Percentiles rank a stretch among this genome's conserved stretches.
Conservation (phyloP, 2,329 filamentous ascomycete genomes). For the Tetracladium maxilliforme region DNA sequence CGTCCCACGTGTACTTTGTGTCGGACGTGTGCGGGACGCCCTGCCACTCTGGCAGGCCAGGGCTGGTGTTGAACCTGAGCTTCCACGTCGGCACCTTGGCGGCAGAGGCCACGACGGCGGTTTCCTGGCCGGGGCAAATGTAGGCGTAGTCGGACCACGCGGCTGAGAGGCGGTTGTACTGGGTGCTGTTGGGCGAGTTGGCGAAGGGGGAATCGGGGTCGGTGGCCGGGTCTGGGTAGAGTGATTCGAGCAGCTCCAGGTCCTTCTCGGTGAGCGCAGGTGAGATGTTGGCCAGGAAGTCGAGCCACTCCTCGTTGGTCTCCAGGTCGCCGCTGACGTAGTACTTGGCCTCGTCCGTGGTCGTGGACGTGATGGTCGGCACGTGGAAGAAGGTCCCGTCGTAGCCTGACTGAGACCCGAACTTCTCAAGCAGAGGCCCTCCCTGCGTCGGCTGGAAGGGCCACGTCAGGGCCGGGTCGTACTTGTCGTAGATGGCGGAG, state of each 20-base stretch:
- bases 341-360: slow-evolving; percentile 51
- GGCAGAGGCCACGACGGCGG: slow-evolving; percentile 22
- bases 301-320: slow-evolving; percentile 33
- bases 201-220: slow-evolving; percentile 22
- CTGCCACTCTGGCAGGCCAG: slow-evolving; percentile 16
- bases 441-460: slow-evolving; percentile 60
- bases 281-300: slow-evolving; percentile 47
- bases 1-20: slow-evolving; percentile 19
- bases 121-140: slow-evolving; percentile 47
- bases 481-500: slow-evolving; percentile 24
- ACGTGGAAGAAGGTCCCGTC: slow-evolving; percentile 35
- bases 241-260: slow-evolving; percentile 33
- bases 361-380: slow-evolving; percentile 55
- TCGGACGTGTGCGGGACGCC: slow-evolving; percentile 23
- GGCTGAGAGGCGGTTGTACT: slow-evolving; percentile 42
- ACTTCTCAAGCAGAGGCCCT: slow-evolving; percentile 28
- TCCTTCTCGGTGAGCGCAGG: slow-evolving; percentile 37
- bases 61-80: slow-evolving; percentile 20
- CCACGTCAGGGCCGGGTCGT: slow-evolving; percentile 32
- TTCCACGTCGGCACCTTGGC: slow-evolving; percentile 20
- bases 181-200: slow-evolving; percentile 22
- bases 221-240: slow-evolving; percentile 46
- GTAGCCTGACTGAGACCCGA: slow-evolving; percentile 23
- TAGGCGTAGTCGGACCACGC: slow-evolving; percentile 52
- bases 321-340: slow-evolving; percentile 41